These are phyloP conservation scores for Cladophialophora bantiana DNA, from an alignment of 2,329 filamentous ascomycete genomes.

Conservation along the genomic window DNA sequence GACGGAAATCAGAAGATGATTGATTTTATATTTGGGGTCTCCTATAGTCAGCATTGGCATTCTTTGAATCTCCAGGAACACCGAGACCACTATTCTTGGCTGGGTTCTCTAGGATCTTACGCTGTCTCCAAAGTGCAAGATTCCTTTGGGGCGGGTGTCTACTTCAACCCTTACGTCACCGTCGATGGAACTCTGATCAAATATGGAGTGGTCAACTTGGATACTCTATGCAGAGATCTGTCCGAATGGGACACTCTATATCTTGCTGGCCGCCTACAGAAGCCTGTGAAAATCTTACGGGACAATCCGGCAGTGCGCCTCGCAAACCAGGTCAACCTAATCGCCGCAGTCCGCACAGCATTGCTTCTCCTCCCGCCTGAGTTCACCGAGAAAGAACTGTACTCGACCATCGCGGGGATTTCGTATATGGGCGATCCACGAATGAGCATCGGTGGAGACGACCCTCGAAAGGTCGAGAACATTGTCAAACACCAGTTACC, in stretches of 20 bases:
- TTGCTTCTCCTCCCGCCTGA: conserved; percentile 81
- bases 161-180: conserved; percentile 95
- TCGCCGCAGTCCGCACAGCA: conserved; percentile 88
- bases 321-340: conserved; percentile 93
- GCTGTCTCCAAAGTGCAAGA: conserved; percentile 87
- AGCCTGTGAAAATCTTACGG: conserved; percentile 95
- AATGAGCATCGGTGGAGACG: conserved; percentile 88
- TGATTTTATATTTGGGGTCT: conserved; percentile 96
- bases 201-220: conserved; percentile 94
- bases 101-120: conserved; percentile 83
- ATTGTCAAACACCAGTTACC: conserved; percentile 91
- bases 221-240: conserved; percentile 85
- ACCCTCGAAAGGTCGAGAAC: conserved; percentile 89
- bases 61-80: conserved; percentile 89
- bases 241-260: conserved; percentile 94
- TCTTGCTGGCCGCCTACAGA: conserved; percentile 93
- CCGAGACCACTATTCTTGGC: conserved; percentile 86
- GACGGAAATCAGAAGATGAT: conserved; percentile 93
- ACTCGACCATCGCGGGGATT: conserved; percentile 87
- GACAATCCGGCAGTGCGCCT: conserved; percentile 92
- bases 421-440: conserved; percentile 97
- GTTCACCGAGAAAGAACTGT: conserved; percentile 88
- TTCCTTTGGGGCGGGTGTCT: conserved; percentile 87
- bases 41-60: conserved; percentile 96
- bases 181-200: conserved; percentile 97